phyloP scores from a whole-genome alignment of 352 stramenopile genomes.

The Pythium biforme region DNA sequence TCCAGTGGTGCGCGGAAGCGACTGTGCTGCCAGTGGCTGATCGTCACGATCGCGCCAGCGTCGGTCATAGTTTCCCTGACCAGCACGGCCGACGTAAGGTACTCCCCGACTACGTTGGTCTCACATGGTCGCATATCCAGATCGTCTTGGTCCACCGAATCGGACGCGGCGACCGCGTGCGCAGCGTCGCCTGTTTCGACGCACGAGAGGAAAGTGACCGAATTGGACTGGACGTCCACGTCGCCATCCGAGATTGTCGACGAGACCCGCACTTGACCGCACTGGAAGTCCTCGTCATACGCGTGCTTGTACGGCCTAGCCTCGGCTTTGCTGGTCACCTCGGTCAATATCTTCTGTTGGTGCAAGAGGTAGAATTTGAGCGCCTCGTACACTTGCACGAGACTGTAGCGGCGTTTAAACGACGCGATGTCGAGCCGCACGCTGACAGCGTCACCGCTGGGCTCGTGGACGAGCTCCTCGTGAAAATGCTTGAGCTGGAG shows the following conservation, averaged over 20 bases:
- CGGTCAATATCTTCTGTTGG: background rate
- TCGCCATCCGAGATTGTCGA: background rate
- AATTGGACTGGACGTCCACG: background rate
- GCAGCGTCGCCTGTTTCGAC: background rate
- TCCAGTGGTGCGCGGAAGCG: no score
- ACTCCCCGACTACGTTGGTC: no score
- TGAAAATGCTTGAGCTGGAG: background rate
- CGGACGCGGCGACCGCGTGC: background rate
- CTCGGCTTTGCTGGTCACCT: background rate
- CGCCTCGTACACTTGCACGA: conserved; percentile 8
- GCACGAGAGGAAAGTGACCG: background rate
- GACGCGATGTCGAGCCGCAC: background rate
- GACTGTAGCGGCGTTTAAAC: background rate
- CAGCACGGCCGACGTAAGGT: no score
- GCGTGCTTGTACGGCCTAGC: background rate
- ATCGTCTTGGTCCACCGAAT: conserved; percentile 7
- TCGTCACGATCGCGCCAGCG: no score
- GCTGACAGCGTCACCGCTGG: background rate
- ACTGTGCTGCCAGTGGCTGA: no score
- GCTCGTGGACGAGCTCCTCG: background rate
- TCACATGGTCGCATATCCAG: no score
- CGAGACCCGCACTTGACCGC: background rate
- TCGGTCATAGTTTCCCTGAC: no score
- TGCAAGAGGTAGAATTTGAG: conserved; percentile 1
- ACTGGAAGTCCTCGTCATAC: background rate